phyloP scores from a whole-genome alignment of 352 stramenopile genomes.

The Phytophthora aleatoria region DNA sequence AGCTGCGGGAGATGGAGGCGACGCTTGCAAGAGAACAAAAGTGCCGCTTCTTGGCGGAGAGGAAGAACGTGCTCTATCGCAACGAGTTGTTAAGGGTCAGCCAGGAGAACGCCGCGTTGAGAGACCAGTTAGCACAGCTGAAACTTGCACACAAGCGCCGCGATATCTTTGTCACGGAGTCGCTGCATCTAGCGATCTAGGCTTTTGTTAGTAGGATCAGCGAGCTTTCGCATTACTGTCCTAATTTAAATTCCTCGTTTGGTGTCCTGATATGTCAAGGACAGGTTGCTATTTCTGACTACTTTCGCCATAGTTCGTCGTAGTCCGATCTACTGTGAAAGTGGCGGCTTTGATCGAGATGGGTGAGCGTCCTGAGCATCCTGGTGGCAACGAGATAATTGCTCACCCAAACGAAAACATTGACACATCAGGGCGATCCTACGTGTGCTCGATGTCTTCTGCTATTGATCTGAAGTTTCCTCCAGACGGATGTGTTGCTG shows the following conservation, averaged over 20 bases:
- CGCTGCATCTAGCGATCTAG: slow-evolving; percentile 52
- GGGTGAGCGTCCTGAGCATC: no score
- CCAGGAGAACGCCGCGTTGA: slow-evolving; percentile 60
- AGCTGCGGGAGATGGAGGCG: slow-evolving; percentile 37
- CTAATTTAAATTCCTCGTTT: neutral
- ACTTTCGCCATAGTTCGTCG: no score
- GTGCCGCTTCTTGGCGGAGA: slow-evolving; percentile 70
- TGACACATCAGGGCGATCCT: slow-evolving; percentile 23
- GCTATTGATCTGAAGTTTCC: slow-evolving; percentile 43
- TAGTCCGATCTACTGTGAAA: no score
- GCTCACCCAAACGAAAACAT: slow-evolving; percentile 6
- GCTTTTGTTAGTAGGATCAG: neutral
- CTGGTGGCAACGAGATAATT: neutral
- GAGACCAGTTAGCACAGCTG: slow-evolving; percentile 39
- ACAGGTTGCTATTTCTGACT: neutral
- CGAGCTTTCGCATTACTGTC: neutral
- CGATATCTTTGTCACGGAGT: slow-evolving; percentile 34
- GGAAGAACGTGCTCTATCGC: slow-evolving; percentile 80
- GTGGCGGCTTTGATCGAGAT: no score
- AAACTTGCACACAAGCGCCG: slow-evolving; percentile 23
- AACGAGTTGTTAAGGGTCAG: slow-evolving; percentile 62
- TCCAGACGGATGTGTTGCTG: slow-evolving; percentile 7
- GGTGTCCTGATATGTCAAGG: neutral
- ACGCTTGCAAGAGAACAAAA: slow-evolving; percentile 66
- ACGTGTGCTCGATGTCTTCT: slow-evolving; percentile 28